These are phyloP conservation scores for Allium sativum DNA, from an alignment of 106 monocot genomes.

Conservation along the genomic window DNA sequence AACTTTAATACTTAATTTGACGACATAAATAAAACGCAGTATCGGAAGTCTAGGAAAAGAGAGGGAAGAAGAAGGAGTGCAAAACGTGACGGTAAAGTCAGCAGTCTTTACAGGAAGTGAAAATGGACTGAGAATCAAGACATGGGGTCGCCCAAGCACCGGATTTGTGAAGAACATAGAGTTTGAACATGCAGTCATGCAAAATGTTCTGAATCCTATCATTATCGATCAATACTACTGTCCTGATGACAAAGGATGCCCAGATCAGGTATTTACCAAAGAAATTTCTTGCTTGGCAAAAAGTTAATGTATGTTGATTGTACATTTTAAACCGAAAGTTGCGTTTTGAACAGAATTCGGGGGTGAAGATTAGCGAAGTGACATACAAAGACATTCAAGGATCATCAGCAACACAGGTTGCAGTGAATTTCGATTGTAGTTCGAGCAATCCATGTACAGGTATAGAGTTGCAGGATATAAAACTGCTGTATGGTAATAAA, in stretches of 20 bases:
- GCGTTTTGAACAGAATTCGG: background rate
- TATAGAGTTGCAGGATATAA: constrained; percentile 15
- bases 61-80: constrained; percentile 6
- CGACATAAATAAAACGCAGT: background rate
- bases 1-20: no score
- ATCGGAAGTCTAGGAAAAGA: constrained; percentile 21
- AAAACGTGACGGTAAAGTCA: constrained; percentile 17
- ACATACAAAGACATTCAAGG: constrained; percentile 15
- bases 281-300: constrained; percentile 1
- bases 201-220: constrained; percentile 27
- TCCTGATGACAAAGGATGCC: constrained; percentile 12
- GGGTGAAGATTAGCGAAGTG: constrained; percentile 1
- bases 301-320: constrained; percentile 17
- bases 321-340: background rate
- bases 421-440: constrained; percentile 31
- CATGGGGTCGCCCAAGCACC: background rate
- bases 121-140: background rate
- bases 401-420: constrained; percentile 18
- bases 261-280: constrained; percentile 7
- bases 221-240: constrained; percentile 47
- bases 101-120: background rate
- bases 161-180: background rate
- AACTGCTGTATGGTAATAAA: constrained; percentile 16
- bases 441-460: constrained; percentile 17
- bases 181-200: constrained; percentile 4